These are phyloP conservation scores for Hypomontagnella submonticulosa DNA, from an alignment of 495 filamentous ascomycete genomes.

Conservation along the genomic window DNA sequence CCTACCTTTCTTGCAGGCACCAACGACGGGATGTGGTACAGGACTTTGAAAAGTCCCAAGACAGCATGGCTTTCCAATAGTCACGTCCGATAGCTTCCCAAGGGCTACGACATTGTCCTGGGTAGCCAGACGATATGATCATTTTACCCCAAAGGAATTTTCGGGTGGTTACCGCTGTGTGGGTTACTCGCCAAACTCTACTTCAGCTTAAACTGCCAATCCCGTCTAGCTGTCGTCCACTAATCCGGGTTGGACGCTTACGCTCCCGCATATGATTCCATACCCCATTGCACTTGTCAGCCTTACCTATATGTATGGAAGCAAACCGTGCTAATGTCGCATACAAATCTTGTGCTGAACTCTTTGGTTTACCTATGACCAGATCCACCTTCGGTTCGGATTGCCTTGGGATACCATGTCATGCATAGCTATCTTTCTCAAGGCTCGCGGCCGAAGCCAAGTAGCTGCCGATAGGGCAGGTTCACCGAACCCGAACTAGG, in stretches of 20 bases:
- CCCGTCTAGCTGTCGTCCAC: conserved; percentile 26
- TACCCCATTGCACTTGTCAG: conserved; percentile 37
- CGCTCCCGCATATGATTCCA: conserved; percentile 28
- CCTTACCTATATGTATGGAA: conserved; percentile 37
- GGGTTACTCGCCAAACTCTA: conserved; percentile 26
- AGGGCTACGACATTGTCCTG: conserved; percentile 33
- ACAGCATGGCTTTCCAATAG: conserved; percentile 9
- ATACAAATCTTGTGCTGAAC: conserved; percentile 33
- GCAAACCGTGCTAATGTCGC: conserved; percentile 24
- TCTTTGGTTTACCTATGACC: conserved; percentile 1
- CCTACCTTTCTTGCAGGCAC: conserved; percentile 41
- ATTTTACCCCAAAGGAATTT: conserved; percentile 27
- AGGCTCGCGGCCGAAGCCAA: conserved; percentile 26
- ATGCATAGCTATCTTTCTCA: conserved; percentile 8
- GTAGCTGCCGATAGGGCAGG: conserved; percentile 23
- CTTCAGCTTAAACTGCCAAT: conserved; percentile 36
- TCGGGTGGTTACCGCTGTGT: conserved; percentile 33
- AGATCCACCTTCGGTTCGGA: conserved; percentile 31
- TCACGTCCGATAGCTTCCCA: conserved; percentile 17
- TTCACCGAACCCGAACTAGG: conserved; percentile 39
- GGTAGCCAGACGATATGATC: conserved; percentile 21
- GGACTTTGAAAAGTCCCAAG: conserved; percentile 20
- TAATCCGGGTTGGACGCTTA: conserved; percentile 22
- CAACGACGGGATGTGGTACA: conserved; percentile 31
- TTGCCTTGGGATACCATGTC: conserved; percentile 23